Conservation (phyloP, 2,329 filamentous ascomycete species). For the Furcasterigmium sp. region DNA sequence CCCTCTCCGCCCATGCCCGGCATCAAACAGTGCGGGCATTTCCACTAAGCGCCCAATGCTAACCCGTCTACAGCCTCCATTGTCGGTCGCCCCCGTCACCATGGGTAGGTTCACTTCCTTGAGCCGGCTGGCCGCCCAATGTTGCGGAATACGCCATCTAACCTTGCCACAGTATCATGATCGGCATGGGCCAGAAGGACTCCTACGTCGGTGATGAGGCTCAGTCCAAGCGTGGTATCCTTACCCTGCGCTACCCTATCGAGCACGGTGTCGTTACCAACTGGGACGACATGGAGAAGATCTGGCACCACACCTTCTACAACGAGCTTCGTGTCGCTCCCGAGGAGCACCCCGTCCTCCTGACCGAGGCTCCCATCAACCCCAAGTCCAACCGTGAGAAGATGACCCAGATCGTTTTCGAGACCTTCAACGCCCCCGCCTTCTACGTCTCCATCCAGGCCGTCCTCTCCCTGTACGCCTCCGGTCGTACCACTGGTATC, state of each 20-base stretch:
- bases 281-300: slow-evolving; percentile 99
- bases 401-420: slow-evolving; percentile 99
- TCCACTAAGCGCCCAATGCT: slow-evolving; percentile 17
- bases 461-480: slow-evolving; percentile 97
- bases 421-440: slow-evolving; percentile 99
- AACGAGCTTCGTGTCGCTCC: slow-evolving; percentile 99
- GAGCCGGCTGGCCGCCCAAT: slow-evolving; percentile 2
- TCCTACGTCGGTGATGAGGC: slow-evolving; percentile 99
- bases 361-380: slow-evolving; percentile 99
- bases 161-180: slow-evolving; percentile 81
- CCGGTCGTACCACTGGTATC: slow-evolving; percentile 99
- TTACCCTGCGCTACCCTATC: slow-evolving; percentile 98
- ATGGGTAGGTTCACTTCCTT: slow-evolving; percentile 71
- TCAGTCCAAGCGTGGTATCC: slow-evolving; percentile 99
- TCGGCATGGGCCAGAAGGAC: slow-evolving; percentile 99
- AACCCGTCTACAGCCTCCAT: slow-evolving; percentile 72
- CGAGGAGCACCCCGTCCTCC: slow-evolving; percentile 98
- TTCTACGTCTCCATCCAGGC: slow-evolving; percentile 99
- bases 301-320: slow-evolving; percentile 99
- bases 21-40: background rate
- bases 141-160: slow-evolving; percentile 17
- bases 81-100: slow-evolving; percentile 98
- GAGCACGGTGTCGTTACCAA: slow-evolving; percentile 99
- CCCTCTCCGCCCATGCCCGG: slow-evolving; percentile 14
- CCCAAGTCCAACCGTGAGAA: slow-evolving; percentile 99